Evolutionary conservation across 2,329 filamentous ascomycete genomes (phyloP).

Genomic region (Dactylonectria macrodidyma): DNA sequence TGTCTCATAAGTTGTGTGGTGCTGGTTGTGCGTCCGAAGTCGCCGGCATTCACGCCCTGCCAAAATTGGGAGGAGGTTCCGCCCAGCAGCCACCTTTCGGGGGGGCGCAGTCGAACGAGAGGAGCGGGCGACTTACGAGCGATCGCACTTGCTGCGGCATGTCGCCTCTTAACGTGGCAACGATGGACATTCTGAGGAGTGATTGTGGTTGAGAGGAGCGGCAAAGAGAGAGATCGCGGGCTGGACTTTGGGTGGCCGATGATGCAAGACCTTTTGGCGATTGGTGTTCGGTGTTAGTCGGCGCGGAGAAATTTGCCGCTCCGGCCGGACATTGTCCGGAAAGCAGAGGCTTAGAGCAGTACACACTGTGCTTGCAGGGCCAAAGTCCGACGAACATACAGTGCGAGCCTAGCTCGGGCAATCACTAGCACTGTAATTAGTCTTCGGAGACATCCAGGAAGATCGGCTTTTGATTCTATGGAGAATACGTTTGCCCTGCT

Average conservation of each 20-base stretch:
- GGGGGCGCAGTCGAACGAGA: conserved; percentile 5
- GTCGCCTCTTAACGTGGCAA: conserved; percentile 63
- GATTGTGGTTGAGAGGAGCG: conserved; percentile 43
- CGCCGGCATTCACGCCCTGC: conserved; percentile 28
- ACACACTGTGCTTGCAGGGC: conserved; percentile 7
- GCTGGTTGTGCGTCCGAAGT: conserved; percentile 5
- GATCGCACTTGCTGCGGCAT: conserved; percentile 71
- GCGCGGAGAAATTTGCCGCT: conserved; percentile 54
- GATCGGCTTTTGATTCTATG: conserved; percentile 7
- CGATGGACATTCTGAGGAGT: conserved; percentile 57
- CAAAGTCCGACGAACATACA: not conserved
- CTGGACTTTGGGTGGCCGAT: conserved; percentile 39
- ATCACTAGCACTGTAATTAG: not conserved
- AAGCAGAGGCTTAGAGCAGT: not conserved
- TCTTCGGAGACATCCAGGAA: not conserved
- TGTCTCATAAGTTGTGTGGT: conserved; percentile 1
- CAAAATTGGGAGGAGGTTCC: conserved; percentile 21
- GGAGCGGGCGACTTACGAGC: conserved; percentile 61
- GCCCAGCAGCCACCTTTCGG: not conserved
- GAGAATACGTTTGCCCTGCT: not conserved
- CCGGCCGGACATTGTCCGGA: conserved; percentile 40
- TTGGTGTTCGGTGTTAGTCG: conserved; percentile 53
- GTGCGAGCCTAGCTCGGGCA: not conserved
- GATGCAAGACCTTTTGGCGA: conserved; percentile 48
- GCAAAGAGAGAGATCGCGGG: conserved; percentile 40